Conservation (phyloP, 495 filamentous ascomycete genomes). For the Hypoxylon fuscum region DNA sequence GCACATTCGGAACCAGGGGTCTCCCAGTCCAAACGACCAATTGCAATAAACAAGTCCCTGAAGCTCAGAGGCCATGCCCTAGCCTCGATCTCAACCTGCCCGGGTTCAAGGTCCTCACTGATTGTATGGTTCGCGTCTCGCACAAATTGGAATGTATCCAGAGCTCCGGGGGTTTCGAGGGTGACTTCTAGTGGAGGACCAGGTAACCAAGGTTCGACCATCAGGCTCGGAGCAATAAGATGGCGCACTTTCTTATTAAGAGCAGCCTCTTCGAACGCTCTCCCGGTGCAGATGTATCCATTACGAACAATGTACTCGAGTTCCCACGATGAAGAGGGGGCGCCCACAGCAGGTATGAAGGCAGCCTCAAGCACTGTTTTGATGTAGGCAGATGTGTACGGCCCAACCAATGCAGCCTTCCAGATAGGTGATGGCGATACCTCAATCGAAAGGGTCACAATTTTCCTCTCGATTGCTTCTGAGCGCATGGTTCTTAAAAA, state of each 20-base stretch:
- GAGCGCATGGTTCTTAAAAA: not conserved
- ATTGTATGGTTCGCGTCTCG: constrained; percentile 23
- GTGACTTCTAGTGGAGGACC: constrained; percentile 25
- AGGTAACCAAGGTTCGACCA: constrained; percentile 19
- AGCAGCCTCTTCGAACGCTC: no score
- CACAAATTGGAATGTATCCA: constrained; percentile 33
- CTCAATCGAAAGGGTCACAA: not conserved
- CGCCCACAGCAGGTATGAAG: no score
- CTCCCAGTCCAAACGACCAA: constrained; percentile 15
- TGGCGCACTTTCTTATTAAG: not conserved
- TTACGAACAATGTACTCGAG: no score
- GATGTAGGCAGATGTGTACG: no score
- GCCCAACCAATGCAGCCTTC: no score
- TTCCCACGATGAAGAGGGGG: no score
- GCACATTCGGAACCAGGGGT: constrained; percentile 34
- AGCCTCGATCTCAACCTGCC: constrained; percentile 33
- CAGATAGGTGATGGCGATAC: no score
- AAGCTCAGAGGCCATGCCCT: constrained; percentile 12
- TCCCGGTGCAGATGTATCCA: no score
- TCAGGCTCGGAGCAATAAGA: not conserved
- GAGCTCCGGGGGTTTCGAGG: constrained; percentile 19
- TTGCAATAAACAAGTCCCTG: constrained; percentile 22
- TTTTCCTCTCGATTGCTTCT: not conserved
- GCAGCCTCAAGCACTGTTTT: no score
- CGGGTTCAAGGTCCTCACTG: not conserved